Evolutionary conservation across 2,329 filamentous ascomycete genomes (phyloP), one percentile per base, ranked within the genome.

Genomic region (Stagonosporopsis chrysanthemi): DNA sequence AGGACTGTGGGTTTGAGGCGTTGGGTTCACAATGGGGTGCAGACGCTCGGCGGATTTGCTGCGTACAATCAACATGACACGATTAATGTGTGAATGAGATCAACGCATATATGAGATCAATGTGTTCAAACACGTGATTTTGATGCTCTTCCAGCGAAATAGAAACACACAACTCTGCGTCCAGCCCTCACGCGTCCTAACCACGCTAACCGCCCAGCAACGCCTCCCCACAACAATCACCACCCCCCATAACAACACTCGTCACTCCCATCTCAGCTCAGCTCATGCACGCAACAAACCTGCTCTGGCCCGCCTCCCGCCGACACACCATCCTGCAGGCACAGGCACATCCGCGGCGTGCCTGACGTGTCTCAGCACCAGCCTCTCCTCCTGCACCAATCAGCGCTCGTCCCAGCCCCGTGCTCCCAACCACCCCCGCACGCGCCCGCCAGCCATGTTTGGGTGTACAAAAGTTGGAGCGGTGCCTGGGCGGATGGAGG

Each of bases 391-490:
- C 26, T 5, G 22, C 3, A 5, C 44, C 52, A 53, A 47, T 53
- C 42, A 52, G 14, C 11, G 29, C 29, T 28, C 29, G 12, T n/a
- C 43, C 29, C 17, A 22, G 17, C 43, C 29, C 29, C 28, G 11
- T 12, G 4, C 22, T 49, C 52, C 52, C 52, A 55, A 48, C 52
- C 52, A 29, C 52, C 52, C 52, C 45, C 52, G 52, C 52, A 54
- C 52, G 44, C 43, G n/a, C 52, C 38, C 24, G 38, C 52, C 52
- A 55, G 52, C 52, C 52, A 48, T 49, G 52, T 28, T 24, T 24
- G 50, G 31, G 43, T 36, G 45, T 55, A 55, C 52, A 55, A 55
- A 55, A 54, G 38, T 54, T 19, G 29, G 38, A 6, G 29, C 44
- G 15, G 24, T 22, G 17, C 35, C 31, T 41, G 52, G 22, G 35